Conservation (phyloP, 1,139 yeast genomes). For the Torulaspora pretoriensis region DNA sequence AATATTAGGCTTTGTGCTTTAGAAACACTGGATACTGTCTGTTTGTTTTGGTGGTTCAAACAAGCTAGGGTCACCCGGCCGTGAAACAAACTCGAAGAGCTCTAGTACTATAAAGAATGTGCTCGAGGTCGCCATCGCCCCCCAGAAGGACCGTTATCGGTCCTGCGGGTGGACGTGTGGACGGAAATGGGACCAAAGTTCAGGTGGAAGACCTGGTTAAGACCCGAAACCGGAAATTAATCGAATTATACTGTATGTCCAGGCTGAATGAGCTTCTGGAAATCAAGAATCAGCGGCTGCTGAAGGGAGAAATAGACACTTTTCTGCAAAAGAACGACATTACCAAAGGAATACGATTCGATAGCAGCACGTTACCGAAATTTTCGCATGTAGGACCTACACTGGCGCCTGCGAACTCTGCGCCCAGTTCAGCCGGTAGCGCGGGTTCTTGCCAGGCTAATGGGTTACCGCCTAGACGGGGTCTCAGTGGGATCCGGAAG, state of each 20-base stretch:
- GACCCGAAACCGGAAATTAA: conserved; percentile 48
- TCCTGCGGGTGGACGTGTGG: conserved; percentile 3
- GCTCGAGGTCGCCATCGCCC: conserved; percentile 16
- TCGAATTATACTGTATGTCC: conserved; percentile 54
- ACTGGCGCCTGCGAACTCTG: neutral
- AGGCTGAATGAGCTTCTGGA: conserved; percentile 35
- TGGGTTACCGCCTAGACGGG: neutral
- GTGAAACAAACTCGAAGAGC: neutral
- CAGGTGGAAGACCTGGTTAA: conserved; percentile 36
- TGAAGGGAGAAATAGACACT: conserved; percentile 22
- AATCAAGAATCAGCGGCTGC: conserved; percentile 21
- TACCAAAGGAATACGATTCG: conserved; percentile 23
- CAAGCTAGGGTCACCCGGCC: conserved; percentile 9
- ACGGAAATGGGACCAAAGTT: conserved; percentile 4
- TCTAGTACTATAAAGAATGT: conserved; percentile 7
- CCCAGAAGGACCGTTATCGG: conserved; percentile 14
- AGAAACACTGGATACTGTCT: neutral
- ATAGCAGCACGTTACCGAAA: conserved; percentile 20
- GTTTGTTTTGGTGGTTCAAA: conserved; percentile 2
- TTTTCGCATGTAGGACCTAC: conserved; percentile 13
- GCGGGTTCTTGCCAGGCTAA: neutral
- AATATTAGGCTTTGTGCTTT: neutral
- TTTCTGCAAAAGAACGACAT: conserved; percentile 28
- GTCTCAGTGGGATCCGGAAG: neutral
- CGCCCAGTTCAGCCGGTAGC: neutral